Evolutionary conservation across 306 rosid genomes (phyloP), one percentile per base, ranked within the genome.

Genomic region (Vachellia collinsii): DNA sequence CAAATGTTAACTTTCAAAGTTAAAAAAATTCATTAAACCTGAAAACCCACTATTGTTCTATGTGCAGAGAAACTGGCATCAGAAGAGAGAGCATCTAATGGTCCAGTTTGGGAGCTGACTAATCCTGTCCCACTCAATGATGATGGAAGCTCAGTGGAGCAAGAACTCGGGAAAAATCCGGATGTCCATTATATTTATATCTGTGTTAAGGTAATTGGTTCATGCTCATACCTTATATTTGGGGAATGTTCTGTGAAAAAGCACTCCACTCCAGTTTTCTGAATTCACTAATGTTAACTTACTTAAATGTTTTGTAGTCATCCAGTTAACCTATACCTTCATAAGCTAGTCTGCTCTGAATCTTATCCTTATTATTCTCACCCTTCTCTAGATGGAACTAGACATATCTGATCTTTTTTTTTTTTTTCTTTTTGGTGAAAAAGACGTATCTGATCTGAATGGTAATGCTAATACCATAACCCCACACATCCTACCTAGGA

Each of bases 171-270:
- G 79, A 75, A 63, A 74, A 90, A 89, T 75, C 89, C 91, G 13
- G 94, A 94, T 62, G 92, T 93, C 63, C 97, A 91, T 83, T 94
- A 84, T 70, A 89, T 94, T 53, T 94, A 91, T 77, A 70, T 92
- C 67, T 94, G 97, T 83, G 88, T 85, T 3, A 92, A 94, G 98
- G 97, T 85, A 83, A 81, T 51, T 38, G 53, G 29, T 65, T 79
- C 22, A 14, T 63, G 77, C 22, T 53, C 34, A 51, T 76, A 48
- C 51, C 37, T 56, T 20, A 9, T 47, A 3, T 66, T 7, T 19
- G 3, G 12, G 67, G 72, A 39, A 13, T 70, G 54, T 23, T 44
- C 29, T 44, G 41, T 7, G 19, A 43, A 70, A 14, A 13, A 22
- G 2, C 13, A 44, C 13, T 13, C 41, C 75, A 47, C 75, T 48